phyloP scores from a whole-genome alignment of 495 filamentous ascomycete genomes.

The Annulohypoxylon bovei region DNA sequence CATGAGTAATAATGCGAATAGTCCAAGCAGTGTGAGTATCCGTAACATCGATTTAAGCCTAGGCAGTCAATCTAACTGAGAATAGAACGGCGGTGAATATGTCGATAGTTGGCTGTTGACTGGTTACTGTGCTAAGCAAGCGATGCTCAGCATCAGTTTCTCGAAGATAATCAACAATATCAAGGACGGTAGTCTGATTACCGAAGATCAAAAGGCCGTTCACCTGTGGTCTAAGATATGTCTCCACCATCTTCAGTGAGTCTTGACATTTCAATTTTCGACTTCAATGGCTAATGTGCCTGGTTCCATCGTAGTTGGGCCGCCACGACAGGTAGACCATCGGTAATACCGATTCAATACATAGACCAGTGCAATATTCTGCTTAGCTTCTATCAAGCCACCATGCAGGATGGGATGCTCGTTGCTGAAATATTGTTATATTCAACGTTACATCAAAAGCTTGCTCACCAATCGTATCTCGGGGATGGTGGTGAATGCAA shows the following conservation, averaged over 20 bases:
- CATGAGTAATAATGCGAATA: constrained; percentile 48
- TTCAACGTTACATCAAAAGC: constrained; percentile 42
- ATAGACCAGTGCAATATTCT: constrained; percentile 45
- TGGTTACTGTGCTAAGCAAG: constrained; percentile 46
- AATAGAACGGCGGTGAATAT: constrained; percentile 46
- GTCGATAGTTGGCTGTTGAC: constrained; percentile 48
- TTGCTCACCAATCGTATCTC: constrained; percentile 41
- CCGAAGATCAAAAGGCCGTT: constrained; percentile 40
- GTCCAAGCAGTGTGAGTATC: constrained; percentile 38
- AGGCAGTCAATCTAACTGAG: constrained; percentile 6
- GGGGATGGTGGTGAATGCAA: constrained; percentile 45
- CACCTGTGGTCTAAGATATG: constrained; percentile 48
- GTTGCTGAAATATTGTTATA: constrained; percentile 46
- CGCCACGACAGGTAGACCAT: constrained; percentile 45
- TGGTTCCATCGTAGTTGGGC: constrained; percentile 33
- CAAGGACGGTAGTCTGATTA: constrained; percentile 30
- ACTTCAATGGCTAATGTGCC: not conserved
- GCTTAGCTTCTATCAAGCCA: constrained; percentile 47
- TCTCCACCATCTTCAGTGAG: constrained; percentile 47
- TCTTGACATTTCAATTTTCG: not conserved
- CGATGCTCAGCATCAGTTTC: constrained; percentile 47
- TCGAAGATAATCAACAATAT: constrained; percentile 44
- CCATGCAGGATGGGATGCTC: constrained; percentile 48
- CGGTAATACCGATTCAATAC: constrained; percentile 42
- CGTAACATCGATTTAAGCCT: not conserved